Evolutionary conservation across 345 rosid species (phyloP), one percentile per base, ranked within the genome.

Genomic region (Camelina sativa): DNA sequence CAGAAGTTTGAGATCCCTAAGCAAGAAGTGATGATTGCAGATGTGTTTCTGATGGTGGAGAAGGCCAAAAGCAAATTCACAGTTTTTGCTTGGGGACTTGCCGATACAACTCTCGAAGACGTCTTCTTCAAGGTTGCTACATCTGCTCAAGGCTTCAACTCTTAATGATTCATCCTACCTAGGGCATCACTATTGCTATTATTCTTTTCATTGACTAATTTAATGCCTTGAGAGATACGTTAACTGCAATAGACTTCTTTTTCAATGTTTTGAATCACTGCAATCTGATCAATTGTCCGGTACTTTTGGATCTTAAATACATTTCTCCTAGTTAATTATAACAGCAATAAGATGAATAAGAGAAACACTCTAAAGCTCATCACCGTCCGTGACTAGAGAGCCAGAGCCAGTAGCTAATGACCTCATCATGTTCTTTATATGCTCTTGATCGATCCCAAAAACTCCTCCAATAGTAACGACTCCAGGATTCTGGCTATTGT

Each of bases 1-100:
- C 99, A 92, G 83, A 92, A 95, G 77, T 95, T 95, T 52, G 98
- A 95, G 85, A 85, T 92, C 66, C 96, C 99, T 2, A 95, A 92
- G 77, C 65, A 87, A 7, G 92, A 90, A 71, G 91, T 87, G 46
- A 79, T 81, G 72, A 91, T 89, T 47, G 79, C 94, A 11, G 88
- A 88, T 15, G 90, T 90, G 20, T 92, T 92, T 77, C 65, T 67
- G 23, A 90, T 90, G 65, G 97, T 96, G 16, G 98, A 86, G 82
- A 81, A 74, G n/a, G 98, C 89, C 4, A 92, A 92, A 85, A 84
- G 79, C 66, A 79, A 78, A 74, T 95, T 87, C 78, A 76, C 86
- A 5, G 97, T 95, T 67, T 88, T 80, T 22, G 98, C 99, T 23
- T 95, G 99, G 99, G 99, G 97, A 54, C 82, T 95, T 62, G 88